Conservation (phyloP, 805 yeast species). For the Candida ovalis region DNA sequence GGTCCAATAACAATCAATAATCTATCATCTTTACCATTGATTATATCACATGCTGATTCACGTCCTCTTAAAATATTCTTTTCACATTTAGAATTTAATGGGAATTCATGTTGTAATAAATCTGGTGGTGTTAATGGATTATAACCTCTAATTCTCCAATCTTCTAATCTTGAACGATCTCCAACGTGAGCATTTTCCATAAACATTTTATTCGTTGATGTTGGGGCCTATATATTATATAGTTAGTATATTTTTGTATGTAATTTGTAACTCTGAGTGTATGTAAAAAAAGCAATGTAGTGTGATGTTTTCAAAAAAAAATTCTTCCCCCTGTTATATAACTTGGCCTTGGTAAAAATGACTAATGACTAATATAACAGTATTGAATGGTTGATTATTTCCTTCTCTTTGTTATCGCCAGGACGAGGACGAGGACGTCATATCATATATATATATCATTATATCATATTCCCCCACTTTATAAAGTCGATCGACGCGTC, state of each 20-base stretch:
- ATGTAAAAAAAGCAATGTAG: too few relatives aligned
- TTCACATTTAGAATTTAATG: conserved; percentile 56
- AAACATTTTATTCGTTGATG: conserved; percentile 54
- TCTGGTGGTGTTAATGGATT: conserved; percentile 97
- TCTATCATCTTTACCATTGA: conserved; percentile 83
- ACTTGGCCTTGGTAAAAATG: too few relatives aligned
- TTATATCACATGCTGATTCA: conserved; percentile 64
- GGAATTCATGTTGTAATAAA: conserved; percentile 80
- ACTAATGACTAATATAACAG: too few relatives aligned
- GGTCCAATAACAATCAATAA: conserved; percentile 91
- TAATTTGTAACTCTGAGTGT: not conserved
- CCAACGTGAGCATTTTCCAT: conserved; percentile 81
- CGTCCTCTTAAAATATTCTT: conserved; percentile 72
- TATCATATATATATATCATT: too few relatives aligned
- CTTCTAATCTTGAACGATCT: conserved; percentile 73
- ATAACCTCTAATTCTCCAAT: conserved; percentile 81
- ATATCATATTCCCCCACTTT: too few relatives aligned
- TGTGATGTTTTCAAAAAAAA: too few relatives aligned
- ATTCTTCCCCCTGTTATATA: too few relatives aligned
- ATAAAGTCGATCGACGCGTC: conserved; percentile 1
- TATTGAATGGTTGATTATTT: too few relatives aligned
- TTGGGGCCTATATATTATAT: conserved; percentile 13
- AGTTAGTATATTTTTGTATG: not conserved
- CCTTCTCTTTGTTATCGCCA: too few relatives aligned
- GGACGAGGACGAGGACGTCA: too few relatives aligned